Percentiles rank a stretch among this genome's conserved stretches.
Conservation (phyloP, 2,329 filamentous ascomycete genomes). For the Fusarium praegraminearum region DNA sequence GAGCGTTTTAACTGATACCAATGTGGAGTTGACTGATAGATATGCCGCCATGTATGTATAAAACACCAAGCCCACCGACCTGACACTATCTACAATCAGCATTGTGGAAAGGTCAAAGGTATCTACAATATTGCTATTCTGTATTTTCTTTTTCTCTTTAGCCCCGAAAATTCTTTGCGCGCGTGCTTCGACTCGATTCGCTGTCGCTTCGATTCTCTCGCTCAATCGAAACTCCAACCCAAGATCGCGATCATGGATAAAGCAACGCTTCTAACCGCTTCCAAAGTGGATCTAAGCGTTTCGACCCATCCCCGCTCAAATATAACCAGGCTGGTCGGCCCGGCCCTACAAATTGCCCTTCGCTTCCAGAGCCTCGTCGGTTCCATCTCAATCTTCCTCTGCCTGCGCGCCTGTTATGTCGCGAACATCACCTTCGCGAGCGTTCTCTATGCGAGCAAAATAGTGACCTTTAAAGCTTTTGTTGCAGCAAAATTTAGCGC, state of each 20-base stretch:
- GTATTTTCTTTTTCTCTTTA: not conserved
- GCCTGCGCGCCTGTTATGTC: conserved; percentile 50
- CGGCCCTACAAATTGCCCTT: conserved; percentile 52
- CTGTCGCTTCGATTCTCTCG: conserved; percentile 9
- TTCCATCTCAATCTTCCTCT: conserved; percentile 49
- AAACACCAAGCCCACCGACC: conserved; percentile 31
- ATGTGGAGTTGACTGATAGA: conserved; percentile 7
- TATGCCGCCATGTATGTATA: conserved; percentile 28
- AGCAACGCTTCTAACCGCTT: conserved; percentile 55
- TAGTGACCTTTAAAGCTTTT: conserved; percentile 47
- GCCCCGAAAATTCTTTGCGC: conserved; percentile 10
- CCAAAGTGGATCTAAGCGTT: conserved; percentile 52
- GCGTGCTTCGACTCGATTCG: not conserved
- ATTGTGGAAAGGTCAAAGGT: conserved; percentile 3
- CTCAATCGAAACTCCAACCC: conserved; percentile 20
- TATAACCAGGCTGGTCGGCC: conserved; percentile 50
- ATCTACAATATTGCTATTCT: not conserved
- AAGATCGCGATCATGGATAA: conserved; percentile 51
- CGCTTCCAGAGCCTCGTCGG: conserved; percentile 53
- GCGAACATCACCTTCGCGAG: conserved; percentile 45
- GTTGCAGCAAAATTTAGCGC: conserved; percentile 49
- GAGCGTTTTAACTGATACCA: conserved; percentile 2
- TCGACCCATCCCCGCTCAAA: conserved; percentile 49
- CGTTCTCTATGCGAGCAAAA: conserved; percentile 43
- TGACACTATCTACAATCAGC: conserved; percentile 1